phyloP scores from a whole-genome alignment of 2,329 filamentous ascomycete genomes.

The Gyromitra esculenta region DNA sequence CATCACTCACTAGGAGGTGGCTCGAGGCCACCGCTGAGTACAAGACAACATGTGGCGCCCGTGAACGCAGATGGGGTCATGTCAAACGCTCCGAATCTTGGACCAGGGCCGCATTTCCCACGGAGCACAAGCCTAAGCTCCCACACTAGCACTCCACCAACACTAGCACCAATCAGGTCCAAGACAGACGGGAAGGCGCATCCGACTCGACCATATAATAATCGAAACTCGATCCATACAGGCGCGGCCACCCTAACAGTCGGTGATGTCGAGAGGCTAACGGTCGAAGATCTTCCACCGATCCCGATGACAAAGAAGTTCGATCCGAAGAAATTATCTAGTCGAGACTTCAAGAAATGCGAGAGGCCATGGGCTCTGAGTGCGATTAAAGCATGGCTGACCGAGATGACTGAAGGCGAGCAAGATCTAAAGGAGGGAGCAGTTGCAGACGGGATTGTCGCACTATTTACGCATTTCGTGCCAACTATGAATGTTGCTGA shows the following conservation, averaged over 20 bases:
- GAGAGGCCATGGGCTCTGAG: conserved; percentile 92
- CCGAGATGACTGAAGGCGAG: conserved; percentile 89
- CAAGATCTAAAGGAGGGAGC: conserved; percentile 84
- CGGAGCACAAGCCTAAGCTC: conserved; percentile 84
- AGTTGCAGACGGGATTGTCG: conserved; percentile 86
- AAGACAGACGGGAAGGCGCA: conserved; percentile 86
- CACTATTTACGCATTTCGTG: conserved; percentile 91
- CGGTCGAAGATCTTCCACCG: conserved; percentile 75
- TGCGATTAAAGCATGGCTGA: conserved; percentile 85
- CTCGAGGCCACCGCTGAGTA: conserved; percentile 58
- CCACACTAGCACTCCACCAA: conserved; percentile 80
- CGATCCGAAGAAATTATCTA: conserved; percentile 81
- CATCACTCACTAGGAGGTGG: conserved; percentile 62
- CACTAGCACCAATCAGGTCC: conserved; percentile 85
- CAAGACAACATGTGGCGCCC: conserved; percentile 61
- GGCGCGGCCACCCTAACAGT: conserved; percentile 21
- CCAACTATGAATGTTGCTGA: conserved; percentile 99
- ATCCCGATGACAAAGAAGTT: conserved; percentile 84
- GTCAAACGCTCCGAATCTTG: conserved; percentile 60
- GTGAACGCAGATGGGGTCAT: conserved; percentile 66
- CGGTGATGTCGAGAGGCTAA: conserved; percentile 46
- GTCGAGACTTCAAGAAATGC: conserved; percentile 84
- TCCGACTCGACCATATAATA: conserved; percentile 49
- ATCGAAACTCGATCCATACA: conserved; percentile 48
- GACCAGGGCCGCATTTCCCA: conserved; percentile 65